These are phyloP conservation scores for Russula olivacea DNA, from an alignment of 768 basidiomycete genomes.

Conservation along the genomic window DNA sequence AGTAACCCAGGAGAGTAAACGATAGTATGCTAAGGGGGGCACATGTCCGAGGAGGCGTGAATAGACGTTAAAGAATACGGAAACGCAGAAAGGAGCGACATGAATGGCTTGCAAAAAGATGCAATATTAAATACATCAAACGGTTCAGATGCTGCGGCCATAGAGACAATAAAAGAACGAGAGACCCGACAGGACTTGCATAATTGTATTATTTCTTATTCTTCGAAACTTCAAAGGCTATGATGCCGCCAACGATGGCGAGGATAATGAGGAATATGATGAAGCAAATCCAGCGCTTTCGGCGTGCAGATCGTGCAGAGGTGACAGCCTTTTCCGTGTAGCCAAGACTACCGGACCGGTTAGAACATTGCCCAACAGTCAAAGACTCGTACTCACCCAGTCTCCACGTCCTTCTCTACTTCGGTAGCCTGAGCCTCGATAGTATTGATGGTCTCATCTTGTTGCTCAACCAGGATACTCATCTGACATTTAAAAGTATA, in stretches of 20 bases:
- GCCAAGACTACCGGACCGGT: conserved; percentile 46
- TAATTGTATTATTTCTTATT: conserved; percentile 31
- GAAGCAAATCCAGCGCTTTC: conserved; percentile 98
- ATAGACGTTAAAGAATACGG: conserved; percentile 1
- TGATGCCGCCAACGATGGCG: conserved; percentile 58
- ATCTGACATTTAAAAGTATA: conserved; percentile 45
- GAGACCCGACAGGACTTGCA: background rate
- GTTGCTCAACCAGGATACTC: conserved; percentile 92
- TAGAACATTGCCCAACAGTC: background rate
- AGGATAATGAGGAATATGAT: conserved; percentile 57
- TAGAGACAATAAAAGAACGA: background rate
- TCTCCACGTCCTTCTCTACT: conserved; percentile 80
- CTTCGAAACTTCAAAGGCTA: conserved; percentile 52
- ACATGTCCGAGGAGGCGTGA: conserved; percentile 6
- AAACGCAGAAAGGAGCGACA: background rate
- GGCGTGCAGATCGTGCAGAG: conserved; percentile 83
- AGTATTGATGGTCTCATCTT: conserved; percentile 79
- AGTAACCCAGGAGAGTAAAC: background rate
- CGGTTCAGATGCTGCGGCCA: background rate
- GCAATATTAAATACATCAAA: conserved; percentile 7
- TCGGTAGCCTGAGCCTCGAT: conserved; percentile 72
- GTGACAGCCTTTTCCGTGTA: conserved; percentile 84
- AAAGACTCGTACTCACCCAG: conserved; percentile 51
- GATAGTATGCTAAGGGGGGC: background rate
- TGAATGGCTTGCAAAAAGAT: background rate